Percentiles rank a stretch among this genome's conserved stretches.
Conservation (phyloP, 2,329 filamentous ascomycete genomes). For the Torrubiellomyces zombiae region DNA sequence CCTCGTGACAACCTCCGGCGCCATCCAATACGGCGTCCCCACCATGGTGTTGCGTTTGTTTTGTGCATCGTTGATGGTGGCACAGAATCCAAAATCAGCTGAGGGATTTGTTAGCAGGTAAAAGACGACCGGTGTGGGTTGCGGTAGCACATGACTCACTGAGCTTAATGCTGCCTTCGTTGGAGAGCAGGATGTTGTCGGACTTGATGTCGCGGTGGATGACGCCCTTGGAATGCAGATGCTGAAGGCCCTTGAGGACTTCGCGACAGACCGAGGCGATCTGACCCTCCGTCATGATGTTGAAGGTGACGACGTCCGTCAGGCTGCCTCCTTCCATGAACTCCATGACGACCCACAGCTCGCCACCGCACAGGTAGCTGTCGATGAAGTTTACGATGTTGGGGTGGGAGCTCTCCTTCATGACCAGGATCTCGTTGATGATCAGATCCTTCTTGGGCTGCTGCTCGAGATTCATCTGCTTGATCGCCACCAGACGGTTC, state of each 20-base stretch:
- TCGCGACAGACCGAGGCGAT: conserved; percentile 93
- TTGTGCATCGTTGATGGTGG: conserved; percentile 91
- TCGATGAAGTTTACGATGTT: conserved; percentile 99
- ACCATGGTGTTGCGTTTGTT: conserved; percentile 99
- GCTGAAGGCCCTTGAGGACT: conserved; percentile 79
- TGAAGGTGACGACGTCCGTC: conserved; percentile 96
- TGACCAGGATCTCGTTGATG: conserved; percentile 97
- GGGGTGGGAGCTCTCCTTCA: conserved; percentile 96
- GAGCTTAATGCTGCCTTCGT: conserved; percentile 93
- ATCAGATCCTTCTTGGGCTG: conserved; percentile 98
- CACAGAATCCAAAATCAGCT: conserved; percentile 98
- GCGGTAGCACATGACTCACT: conserved; percentile 40
- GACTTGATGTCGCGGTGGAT: conserved; percentile 99
- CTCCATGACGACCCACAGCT: conserved; percentile 98
- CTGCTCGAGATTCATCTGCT: conserved; percentile 98
- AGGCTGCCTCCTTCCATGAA: conserved; percentile 98
- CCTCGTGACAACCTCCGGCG: conserved; percentile 87
- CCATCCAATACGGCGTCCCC: conserved; percentile 99
- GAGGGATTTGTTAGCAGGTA: conserved; percentile 8
- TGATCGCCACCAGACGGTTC: conserved; percentile 88
- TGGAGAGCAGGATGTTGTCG: conserved; percentile 86
- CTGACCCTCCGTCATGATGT: conserved; percentile 96
- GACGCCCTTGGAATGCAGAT: conserved; percentile 91
- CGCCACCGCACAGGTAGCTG: conserved; percentile 76
- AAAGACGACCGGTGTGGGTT: background rate